These are phyloP conservation scores for Balakata baccata DNA, from an alignment of 345 rosid genomes.

Conservation along the genomic window DNA sequence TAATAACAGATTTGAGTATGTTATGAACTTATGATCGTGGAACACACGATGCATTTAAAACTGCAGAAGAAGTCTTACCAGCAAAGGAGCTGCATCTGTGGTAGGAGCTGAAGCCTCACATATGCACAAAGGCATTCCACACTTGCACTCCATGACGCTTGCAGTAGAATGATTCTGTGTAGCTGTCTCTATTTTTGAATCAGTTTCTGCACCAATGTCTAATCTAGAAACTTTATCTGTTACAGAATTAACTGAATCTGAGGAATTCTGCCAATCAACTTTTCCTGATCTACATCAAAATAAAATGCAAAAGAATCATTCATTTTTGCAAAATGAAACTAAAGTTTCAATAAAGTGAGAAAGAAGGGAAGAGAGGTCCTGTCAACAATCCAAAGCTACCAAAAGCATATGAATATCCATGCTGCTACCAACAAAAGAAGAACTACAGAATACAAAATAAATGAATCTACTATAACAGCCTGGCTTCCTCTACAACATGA, in stretches of 20 bases:
- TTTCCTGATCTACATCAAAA: constrained; percentile 41
- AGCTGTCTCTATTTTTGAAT: constrained; percentile 33
- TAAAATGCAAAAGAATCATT: constrained; percentile 15
- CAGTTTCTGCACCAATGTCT: constrained; percentile 41
- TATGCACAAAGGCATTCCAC: constrained; percentile 96
- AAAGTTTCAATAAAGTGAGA: background rate
- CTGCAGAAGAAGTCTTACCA: constrained; percentile 27
- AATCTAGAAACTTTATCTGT: constrained; percentile 51
- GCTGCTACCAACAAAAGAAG: too few relatives aligned
- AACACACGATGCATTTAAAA: background rate
- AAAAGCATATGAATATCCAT: too few relatives aligned
- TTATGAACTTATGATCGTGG: background rate
- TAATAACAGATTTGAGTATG: constrained; percentile 1
- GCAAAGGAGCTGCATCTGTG: constrained; percentile 24
- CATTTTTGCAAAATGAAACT: background rate
- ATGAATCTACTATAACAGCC: too few relatives aligned
- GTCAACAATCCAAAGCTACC: constrained; percentile 1
- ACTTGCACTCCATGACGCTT: constrained; percentile 60
- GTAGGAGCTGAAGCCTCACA: constrained; percentile 61
- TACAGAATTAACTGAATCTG: constrained; percentile 38
- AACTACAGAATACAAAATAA: too few relatives aligned
- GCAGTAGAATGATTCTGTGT: constrained; percentile 26
- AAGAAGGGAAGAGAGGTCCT: background rate
- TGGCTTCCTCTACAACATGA: too few relatives aligned
- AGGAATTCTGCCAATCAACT: constrained; percentile 34